These are phyloP conservation scores for Geotrichum candidum DNA, from an alignment of 1,139 yeast species.

Conservation along the genomic window DNA sequence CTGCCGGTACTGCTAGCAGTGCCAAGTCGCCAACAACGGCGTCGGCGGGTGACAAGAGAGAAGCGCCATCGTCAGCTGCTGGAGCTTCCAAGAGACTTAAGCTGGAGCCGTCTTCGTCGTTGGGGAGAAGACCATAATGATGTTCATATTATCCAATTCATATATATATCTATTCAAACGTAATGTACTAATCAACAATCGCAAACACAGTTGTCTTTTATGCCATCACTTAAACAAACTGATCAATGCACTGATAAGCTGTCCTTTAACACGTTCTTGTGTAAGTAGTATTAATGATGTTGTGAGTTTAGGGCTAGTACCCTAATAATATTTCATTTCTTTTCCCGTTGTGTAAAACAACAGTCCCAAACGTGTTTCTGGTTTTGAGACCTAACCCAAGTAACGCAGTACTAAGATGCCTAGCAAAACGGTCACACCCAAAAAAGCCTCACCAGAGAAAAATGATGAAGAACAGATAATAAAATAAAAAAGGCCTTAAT, in stretches of 20 bases:
- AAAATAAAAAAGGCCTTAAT: not conserved
- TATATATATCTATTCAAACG: not conserved
- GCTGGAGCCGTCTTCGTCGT: not conserved
- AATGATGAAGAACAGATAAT: not conserved
- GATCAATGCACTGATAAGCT: not conserved
- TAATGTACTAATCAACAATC: not conserved
- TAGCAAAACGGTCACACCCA: too few relatives aligned
- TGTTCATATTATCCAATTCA: not conserved
- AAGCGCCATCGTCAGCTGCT: not conserved
- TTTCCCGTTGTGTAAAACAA: not conserved
- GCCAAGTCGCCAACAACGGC: not conserved
- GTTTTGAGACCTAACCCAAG: not conserved
- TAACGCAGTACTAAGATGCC: too few relatives aligned
- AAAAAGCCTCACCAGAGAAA: not conserved
- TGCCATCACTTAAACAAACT: not conserved
- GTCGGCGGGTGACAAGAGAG: slow-evolving; percentile 4
- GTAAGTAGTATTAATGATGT: too few relatives aligned
- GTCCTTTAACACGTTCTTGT: too few relatives aligned
- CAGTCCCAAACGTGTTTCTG: not conserved
- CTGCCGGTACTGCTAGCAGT: not conserved
- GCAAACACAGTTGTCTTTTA: not conserved
- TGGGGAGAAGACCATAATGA: not conserved
- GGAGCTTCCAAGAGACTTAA: slow-evolving; percentile 4
- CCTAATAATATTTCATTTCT: not conserved
- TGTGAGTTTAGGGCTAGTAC: slow-evolving; percentile 2